Evolutionary conservation across 768 basidiomycete species (phyloP).

Genomic region (Xerocomellus chrysenteron): DNA sequence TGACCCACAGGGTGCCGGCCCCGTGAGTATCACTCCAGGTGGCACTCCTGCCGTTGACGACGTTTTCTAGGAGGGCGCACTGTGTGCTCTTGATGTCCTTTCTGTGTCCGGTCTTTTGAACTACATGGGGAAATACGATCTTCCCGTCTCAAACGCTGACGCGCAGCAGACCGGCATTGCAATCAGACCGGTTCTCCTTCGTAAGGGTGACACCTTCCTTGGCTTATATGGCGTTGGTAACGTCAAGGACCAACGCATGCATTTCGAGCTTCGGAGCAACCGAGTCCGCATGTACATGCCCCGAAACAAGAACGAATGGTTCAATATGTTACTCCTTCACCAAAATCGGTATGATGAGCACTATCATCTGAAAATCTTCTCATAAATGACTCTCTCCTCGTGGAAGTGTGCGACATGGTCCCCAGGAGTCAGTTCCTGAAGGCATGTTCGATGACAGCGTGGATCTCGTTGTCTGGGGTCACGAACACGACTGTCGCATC

Average conservation of each 20-base stretch:
- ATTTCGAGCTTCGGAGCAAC: constrained; percentile 91
- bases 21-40: constrained; percentile 48
- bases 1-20: constrained; percentile 94
- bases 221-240: constrained; percentile 96
- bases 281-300: constrained; percentile 98
- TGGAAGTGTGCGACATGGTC: constrained; percentile 86
- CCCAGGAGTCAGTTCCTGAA: constrained; percentile 93
- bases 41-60: neutral
- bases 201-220: constrained; percentile 83
- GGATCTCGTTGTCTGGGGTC: constrained; percentile 95
- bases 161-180: constrained; percentile 73
- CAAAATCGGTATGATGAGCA: constrained; percentile 76
- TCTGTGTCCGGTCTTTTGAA: constrained; percentile 93
- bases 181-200: constrained; percentile 85
- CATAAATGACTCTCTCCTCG: constrained; percentile 5
- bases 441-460: constrained; percentile 96
- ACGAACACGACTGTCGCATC: constrained; percentile 97
- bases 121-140: constrained; percentile 96
- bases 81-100: constrained; percentile 92
- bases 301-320: constrained; percentile 87
- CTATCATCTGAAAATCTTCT: neutral
- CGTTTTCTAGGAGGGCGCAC: constrained; percentile 77
- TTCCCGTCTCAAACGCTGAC: constrained; percentile 68
- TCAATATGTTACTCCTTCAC: constrained; percentile 90
- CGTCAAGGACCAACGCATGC: constrained; percentile 94